Base-by-base conservation (phyloP, 441 rosid species). In the Isatis lusitanica region DNA sequence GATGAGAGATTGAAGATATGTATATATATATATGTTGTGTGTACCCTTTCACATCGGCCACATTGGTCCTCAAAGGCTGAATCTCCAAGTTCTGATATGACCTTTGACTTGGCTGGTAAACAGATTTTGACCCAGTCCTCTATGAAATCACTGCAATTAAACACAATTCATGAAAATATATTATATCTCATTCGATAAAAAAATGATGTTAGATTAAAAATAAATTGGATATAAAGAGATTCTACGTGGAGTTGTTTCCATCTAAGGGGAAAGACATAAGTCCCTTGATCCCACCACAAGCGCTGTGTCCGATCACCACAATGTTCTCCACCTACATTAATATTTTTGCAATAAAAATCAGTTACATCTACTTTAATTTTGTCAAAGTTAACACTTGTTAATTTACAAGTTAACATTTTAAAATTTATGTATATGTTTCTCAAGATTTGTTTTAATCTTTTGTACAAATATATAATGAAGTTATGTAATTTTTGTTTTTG, bases 261-360 rank as follows among this genome's bases (percentile, higher is more conserved):
- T 95, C 97, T 18, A 62, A 87, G n/a, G 93, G 81, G 88, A 92
- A 88, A 66, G 96, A 83, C 99, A 95, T 92, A 52, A 95, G 95
- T 5, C 99, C 99, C 84, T 95, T 92, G 74, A 95, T 95, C 12
- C 99, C 99, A 68, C 99, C 99, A 63, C 99, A 95, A 63, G 83
- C 79, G 57, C 98, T 95, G 88, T 95, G 99, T 5, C 99, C 99
- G 44, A 95, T 92, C 40, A 95, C 96, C 55, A 95, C 88, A 21
- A 95, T 95, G 85, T 87, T 79, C 70, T 79, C 75, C 39, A 95
- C 98, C 98, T 93, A 53, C 55, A 56, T 17, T 47, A 0, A 47
- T 35, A 33, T n/a, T 26, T 26, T 68, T 69, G n/a, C 18, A 33
- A 11, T 17, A 38, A 28, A 64, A 21, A 11, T 55, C 9, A 53